Percentiles rank a stretch among this genome's conserved stretches.
phyloP scores from a whole-genome alignment of 192 early-diverging fungal species.

The Pilaira anomala region DNA sequence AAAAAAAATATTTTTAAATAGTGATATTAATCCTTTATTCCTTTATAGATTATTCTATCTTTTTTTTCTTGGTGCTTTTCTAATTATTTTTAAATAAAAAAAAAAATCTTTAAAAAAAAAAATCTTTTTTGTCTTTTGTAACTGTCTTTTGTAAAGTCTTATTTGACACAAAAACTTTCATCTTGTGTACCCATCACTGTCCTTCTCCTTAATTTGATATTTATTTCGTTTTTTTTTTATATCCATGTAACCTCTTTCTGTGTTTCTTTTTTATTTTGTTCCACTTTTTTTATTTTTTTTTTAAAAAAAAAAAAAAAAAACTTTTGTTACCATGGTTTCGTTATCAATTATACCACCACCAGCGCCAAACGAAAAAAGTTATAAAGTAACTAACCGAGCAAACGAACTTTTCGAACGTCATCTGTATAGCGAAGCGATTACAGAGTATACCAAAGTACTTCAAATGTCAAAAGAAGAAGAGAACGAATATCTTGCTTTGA shows the following conservation, averaged over 20 bases:
- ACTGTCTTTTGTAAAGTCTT: neutral
- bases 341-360: constrained; percentile 11
- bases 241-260: constrained; percentile 1
- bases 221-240: neutral
- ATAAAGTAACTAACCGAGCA: constrained; percentile 31
- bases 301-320: neutral
- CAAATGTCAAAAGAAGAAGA: constrained; percentile 31
- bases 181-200: neutral
- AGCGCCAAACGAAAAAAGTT: constrained; percentile 31
- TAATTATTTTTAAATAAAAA: neutral
- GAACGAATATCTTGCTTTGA: constrained; percentile 36
- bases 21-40: neutral
- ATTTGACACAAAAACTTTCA: neutral
- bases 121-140: neutral
- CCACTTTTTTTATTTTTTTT: neutral
- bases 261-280: neutral
- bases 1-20: neutral
- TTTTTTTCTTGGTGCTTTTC: constrained; percentile 3
- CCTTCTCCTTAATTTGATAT: constrained; percentile 2
- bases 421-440: constrained; percentile 46
- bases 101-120: neutral
- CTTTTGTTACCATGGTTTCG: no score
- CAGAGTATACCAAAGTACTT: constrained; percentile 38
- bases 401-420: constrained; percentile 56
- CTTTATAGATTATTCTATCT: neutral